Conservation (phyloP, 108 stramenopile genomes). For the Schizochytrium sp. region DNA sequence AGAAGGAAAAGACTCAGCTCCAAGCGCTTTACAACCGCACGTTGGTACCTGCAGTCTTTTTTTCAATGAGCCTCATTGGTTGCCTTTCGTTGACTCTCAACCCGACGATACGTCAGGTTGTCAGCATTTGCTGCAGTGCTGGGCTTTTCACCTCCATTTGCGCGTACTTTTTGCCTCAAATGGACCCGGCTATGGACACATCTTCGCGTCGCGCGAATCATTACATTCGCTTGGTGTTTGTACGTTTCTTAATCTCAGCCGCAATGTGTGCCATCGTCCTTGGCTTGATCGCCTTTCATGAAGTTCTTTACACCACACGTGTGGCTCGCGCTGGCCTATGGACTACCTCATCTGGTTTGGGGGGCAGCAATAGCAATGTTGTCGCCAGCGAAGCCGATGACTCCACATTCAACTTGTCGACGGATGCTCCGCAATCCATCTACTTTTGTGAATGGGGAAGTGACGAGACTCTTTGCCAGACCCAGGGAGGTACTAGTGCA, state of each 20-base stretch:
- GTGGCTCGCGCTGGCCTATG: background rate
- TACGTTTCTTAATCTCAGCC: background rate
- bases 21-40: slow-evolving; percentile 33
- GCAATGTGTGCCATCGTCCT: slow-evolving; percentile 10
- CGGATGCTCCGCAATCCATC: background rate
- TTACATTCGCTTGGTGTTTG: background rate
- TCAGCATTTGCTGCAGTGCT: background rate
- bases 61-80: slow-evolving; percentile 3
- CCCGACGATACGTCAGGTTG: background rate
- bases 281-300: slow-evolving; percentile 31
- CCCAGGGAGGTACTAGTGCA: background rate
- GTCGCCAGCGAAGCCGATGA: background rate
- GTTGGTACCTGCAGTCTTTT: background rate
- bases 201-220: background rate
- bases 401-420: slow-evolving; percentile 1
- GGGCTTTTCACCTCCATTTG: background rate
- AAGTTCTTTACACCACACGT: slow-evolving; percentile 54
- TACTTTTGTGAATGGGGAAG: slow-evolving; percentile 52
- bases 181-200: background rate
- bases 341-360: background rate
- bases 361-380: background rate
- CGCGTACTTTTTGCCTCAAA: slow-evolving; percentile 3
- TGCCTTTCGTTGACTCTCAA: slow-evolving; percentile 31
- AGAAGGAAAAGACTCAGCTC: background rate
- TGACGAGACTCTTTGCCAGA: slow-evolving; percentile 23